A percentile compares a stretch with the other conserved stretches of the same genome.
These are phyloP conservation scores for Solanum appendiculatum DNA, from an alignment of 257 asterid species.

Conservation along the genomic window DNA sequence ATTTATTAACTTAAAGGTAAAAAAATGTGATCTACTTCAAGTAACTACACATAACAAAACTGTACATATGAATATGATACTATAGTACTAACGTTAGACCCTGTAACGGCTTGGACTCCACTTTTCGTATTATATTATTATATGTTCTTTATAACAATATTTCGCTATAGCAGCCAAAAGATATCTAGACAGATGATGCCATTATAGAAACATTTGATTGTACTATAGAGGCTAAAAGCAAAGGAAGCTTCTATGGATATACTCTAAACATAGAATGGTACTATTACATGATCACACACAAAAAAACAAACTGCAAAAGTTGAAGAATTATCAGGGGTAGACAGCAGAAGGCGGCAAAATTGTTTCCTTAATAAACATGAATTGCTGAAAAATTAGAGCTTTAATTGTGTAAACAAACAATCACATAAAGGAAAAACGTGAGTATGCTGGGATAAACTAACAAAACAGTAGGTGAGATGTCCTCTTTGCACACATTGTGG, in stretches of 20 bases:
- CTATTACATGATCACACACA: neutral
- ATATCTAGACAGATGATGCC: neutral
- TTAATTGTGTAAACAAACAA: neutral
- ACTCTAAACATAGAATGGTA: neutral
- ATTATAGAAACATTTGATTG: neutral
- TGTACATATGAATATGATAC: neutral
- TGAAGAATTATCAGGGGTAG: neutral
- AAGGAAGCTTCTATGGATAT: neutral
- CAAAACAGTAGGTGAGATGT: slow-evolving; percentile 6
- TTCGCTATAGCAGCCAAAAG: neutral
- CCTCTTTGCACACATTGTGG: neutral
- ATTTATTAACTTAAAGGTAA: neutral
- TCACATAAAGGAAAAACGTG: neutral
- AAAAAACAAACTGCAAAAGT: neutral
- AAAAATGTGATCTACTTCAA: neutral
- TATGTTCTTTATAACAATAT: neutral
- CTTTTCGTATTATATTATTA: neutral
- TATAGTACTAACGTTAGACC: neutral
- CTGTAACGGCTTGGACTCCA: neutral
- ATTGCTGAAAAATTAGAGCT: neutral
- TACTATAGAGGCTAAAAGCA: neutral
- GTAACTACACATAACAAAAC: neutral
- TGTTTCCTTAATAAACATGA: neutral
- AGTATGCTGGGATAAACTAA: neutral
- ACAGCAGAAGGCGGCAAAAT: neutral